Evolutionary conservation across 78 protist genomes (phyloP).

Genomic region (Guillardia theta): DNA sequence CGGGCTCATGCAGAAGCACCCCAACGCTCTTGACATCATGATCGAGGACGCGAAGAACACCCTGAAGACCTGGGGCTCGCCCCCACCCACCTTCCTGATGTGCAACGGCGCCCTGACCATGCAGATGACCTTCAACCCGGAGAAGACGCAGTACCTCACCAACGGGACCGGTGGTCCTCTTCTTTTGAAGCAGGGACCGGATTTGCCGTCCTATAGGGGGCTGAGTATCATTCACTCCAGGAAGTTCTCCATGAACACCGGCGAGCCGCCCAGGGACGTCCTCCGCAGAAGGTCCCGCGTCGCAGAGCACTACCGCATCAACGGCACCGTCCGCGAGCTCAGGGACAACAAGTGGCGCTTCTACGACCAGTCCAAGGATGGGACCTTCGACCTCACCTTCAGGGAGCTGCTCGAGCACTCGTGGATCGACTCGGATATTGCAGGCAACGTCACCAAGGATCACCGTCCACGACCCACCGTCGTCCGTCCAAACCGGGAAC

Average conservation of each 20-base stretch:
- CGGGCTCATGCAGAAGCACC: neutral
- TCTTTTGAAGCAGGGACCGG: neutral
- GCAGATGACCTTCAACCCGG: neutral
- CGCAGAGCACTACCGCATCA: neutral
- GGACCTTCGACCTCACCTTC: neutral
- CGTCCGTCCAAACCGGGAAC: neutral
- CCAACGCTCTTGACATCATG: neutral
- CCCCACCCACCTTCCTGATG: neutral
- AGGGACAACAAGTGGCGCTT: neutral
- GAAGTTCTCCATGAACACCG: neutral
- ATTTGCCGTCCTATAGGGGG: neutral
- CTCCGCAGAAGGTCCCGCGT: neutral
- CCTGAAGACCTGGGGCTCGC: neutral
- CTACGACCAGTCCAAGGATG: neutral
- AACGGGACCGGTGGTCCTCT: neutral
- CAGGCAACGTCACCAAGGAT: neutral
- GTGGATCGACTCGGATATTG: neutral
- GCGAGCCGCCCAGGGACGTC: neutral
- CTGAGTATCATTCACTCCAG: neutral
- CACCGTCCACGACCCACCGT: neutral
- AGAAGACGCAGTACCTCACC: conserved; percentile 14
- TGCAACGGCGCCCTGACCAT: neutral
- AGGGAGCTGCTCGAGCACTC: neutral
- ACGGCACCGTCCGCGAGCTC: neutral
- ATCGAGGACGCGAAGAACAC: neutral